Evolutionary conservation across 1,284 basidiomycete genomes (phyloP).

Genomic region (Macrocystidia cucumis): DNA sequence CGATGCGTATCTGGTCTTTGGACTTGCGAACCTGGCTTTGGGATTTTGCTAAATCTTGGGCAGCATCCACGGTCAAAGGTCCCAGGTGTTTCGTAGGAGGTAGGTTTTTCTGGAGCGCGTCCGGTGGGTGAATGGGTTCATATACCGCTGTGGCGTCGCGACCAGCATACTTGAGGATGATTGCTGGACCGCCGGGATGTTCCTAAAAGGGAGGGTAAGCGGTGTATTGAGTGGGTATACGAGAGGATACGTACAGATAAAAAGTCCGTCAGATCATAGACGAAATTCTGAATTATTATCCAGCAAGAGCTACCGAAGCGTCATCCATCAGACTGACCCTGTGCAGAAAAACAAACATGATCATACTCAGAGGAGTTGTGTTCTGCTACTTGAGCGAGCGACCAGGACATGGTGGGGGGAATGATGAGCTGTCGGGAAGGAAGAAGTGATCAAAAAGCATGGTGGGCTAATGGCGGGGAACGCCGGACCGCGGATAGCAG

Average conservation of each 20-base stretch:
- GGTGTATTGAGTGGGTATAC: slow-evolving; percentile 2
- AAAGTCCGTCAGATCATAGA: slow-evolving; percentile 86
- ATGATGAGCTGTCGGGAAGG: slow-evolving; percentile 7
- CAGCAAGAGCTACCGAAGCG: slow-evolving; percentile 60
- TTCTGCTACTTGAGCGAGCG: slow-evolving; percentile 34
- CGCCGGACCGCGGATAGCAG: slow-evolving; percentile 1
- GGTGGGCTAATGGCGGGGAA: background rate
- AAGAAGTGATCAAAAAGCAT: background rate
- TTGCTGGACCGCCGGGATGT: slow-evolving; percentile 76
- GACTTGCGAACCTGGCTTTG: slow-evolving; percentile 42
- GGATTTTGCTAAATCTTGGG: slow-evolving; percentile 30
- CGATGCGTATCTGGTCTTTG: slow-evolving; percentile 65
- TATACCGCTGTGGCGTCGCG: slow-evolving; percentile 71
- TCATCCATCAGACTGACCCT: slow-evolving; percentile 5
- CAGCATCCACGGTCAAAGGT: slow-evolving; percentile 47
- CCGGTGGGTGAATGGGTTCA: slow-evolving; percentile 67
- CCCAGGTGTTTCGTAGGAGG: slow-evolving; percentile 66
- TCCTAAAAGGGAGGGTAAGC: slow-evolving; percentile 32
- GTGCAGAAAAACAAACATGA: background rate
- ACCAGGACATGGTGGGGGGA: slow-evolving; percentile 23
- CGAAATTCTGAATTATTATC: slow-evolving; percentile 76
- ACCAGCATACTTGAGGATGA: slow-evolving; percentile 77
- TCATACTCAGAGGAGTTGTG: slow-evolving; percentile 45
- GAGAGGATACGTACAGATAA: slow-evolving; percentile 39
- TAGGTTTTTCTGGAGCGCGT: slow-evolving; percentile 65